Evolutionary conservation across 257 asterid species (phyloP), one percentile per base, ranked within the genome.

Genomic region (Rubia yunnanensis): DNA sequence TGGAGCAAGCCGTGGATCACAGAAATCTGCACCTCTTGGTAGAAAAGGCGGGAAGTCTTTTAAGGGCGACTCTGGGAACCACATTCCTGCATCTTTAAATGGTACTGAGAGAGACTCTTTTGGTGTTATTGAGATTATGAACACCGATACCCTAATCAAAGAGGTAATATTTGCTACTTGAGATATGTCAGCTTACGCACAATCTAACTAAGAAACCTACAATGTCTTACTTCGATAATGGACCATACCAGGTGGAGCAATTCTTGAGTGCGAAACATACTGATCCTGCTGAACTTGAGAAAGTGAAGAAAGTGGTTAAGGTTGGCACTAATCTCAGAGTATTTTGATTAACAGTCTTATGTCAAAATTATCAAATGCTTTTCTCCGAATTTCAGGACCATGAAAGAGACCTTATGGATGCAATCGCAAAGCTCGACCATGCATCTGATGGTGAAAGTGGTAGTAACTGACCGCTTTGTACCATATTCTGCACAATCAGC

Each of bases 281-380:
- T 1, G 85, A 85, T 61, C 86, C 89, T 30, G 76, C 58, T 60
- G 92, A 79, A 74, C 73, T 83, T 28, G 88, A 87, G 75, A 87
- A 66, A 74, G 92, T 85, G 35, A 85, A 79, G 82, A 80, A 75
- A 70, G 86, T 83, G 72, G 81, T 87, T 31, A 81, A 85, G 83
- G 95, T 75, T 31, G 10, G 18, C 64, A 27, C 18, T n/a, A 68
- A 41, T 17, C 24, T 27, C 31, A 55, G 38, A 1, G 5, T 26
- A 1, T 41, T 28, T 14, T 28, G 35, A 28, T 28, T 53, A 34
- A 32, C 39, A 32, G 18, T 32, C 24, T 2, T n/a, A 32, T 60
- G 48, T 11, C 30, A 8, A 32, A 34, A 14, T 60, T 17, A 32
- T 60, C 28, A 20, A 14, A 32, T 32, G 64, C 30, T 23, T 3